These are phyloP conservation scores for Penicillium palitans DNA, from an alignment of 2,329 filamentous ascomycete genomes.

Conservation along the genomic window DNA sequence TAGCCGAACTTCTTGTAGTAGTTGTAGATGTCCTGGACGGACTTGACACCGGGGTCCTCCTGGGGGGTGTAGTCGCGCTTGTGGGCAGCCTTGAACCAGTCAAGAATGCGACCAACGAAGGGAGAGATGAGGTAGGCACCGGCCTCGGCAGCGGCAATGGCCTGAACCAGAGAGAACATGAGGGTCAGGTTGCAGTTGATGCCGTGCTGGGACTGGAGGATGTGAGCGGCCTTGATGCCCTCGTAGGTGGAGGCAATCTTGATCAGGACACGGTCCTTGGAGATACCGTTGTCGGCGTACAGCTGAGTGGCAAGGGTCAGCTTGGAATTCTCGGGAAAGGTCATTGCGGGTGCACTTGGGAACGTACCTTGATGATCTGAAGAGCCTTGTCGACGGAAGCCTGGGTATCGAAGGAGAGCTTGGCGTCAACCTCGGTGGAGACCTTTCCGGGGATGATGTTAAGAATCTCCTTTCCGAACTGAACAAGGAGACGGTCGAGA, in stretches of 20 bases:
- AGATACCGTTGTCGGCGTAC: slow-evolving; percentile 87
- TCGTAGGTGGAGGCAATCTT: slow-evolving; percentile 99
- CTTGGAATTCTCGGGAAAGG: background rate
- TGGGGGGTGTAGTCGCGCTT: slow-evolving; percentile 90
- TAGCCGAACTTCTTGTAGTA: slow-evolving; percentile 99
- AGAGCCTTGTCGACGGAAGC: slow-evolving; percentile 92
- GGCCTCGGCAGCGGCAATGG: slow-evolving; percentile 93
- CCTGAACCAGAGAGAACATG: slow-evolving; percentile 95
- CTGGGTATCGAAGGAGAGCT: slow-evolving; percentile 93
- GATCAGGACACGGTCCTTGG: slow-evolving; percentile 94
- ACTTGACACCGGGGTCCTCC: slow-evolving; percentile 95
- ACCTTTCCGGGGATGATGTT: slow-evolving; percentile 97
- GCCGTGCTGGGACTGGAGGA: slow-evolving; percentile 91
- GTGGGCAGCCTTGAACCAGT: slow-evolving; percentile 96
- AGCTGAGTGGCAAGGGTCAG: slow-evolving; percentile 59
- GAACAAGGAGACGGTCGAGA: slow-evolving; percentile 90
- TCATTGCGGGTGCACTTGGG: background rate
- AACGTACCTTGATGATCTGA: slow-evolving; percentile 82
- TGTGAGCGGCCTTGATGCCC: slow-evolving; percentile 97
- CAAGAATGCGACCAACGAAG: slow-evolving; percentile 97
- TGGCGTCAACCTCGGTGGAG: slow-evolving; percentile 96
- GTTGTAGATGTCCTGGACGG: slow-evolving; percentile 93
- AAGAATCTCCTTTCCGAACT: slow-evolving; percentile 98
- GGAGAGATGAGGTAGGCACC: slow-evolving; percentile 96
- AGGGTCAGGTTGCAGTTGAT: slow-evolving; percentile 99